Evolutionary conservation across 2,329 filamentous ascomycete species (phyloP), one percentile per base, ranked within the genome.

Genomic region (Immersiporthe knoxdaviesiana): DNA sequence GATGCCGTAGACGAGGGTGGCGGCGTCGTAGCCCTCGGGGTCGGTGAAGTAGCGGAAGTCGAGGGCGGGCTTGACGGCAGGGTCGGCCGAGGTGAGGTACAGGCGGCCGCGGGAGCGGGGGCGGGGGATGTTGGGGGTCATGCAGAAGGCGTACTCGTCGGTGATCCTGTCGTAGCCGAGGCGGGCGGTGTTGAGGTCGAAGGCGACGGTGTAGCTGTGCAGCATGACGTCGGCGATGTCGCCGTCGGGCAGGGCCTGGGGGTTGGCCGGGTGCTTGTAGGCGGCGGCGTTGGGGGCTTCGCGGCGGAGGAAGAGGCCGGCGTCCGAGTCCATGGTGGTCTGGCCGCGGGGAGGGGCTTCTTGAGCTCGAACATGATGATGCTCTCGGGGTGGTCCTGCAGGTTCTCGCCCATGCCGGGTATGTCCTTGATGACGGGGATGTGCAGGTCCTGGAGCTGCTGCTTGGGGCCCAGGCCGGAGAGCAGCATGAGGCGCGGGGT

Each of bases 31-130:
- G 75, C 92, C 92, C 79, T 94, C 91, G 1, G 91, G 88, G 77
- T 96, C 92, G 72, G 92, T 94, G 84, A 96, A 95, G 84, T 96
- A 96, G 76, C 91, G 89, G 88, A 95, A 95, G 82, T 96, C 92
- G 71, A 96, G 87, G 2, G 92, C 91, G 21, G 92, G 92, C 82
- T 95, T 95, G 78, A 92, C 89, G 72, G 77, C 84, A 1, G 92
- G 92, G 79, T 95, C 91, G 47, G 88, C 79, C 37, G 90, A 93
- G 66, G 91, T 93, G 73, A 95, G 87, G 82, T 91, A 95, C 76
- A 95, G 84, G 72, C 89, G 87, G 70, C 93, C 93, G 67, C 91
- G 89, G 61, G 91, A 94, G 66, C 92, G 90, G 37, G 93, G 91
- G 32, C 93, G 91, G 44, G 92, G 92, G 75, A 97, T 96, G 83